phyloP scores from a whole-genome alignment of 805 yeast genomes.

The Vanderwaltozyma yarrowii region DNA sequence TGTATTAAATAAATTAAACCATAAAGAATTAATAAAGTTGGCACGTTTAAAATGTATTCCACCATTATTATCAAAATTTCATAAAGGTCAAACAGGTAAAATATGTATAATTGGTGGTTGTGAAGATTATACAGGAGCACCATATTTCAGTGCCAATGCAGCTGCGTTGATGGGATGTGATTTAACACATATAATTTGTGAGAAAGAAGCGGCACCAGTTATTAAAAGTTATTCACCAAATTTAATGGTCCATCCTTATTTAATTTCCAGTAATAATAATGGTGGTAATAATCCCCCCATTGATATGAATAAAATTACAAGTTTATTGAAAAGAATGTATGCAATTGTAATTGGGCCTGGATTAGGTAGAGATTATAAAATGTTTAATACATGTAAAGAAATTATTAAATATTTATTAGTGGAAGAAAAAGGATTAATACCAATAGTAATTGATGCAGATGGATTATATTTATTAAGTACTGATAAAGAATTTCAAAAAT shows the following conservation, averaged over 20 bases:
- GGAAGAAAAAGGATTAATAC: slow-evolving; percentile 46
- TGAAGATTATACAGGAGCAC: slow-evolving; percentile 96
- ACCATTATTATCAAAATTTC: slow-evolving; percentile 58
- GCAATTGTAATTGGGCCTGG: slow-evolving; percentile 91
- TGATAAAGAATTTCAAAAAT: slow-evolving; percentile 13
- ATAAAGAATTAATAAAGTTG: slow-evolving; percentile 37
- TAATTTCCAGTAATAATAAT: slow-evolving; percentile 32
- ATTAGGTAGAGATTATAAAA: slow-evolving; percentile 67
- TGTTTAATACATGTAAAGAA: slow-evolving; percentile 50
- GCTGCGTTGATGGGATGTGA: slow-evolving; percentile 82
- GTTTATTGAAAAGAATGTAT: slow-evolving; percentile 57
- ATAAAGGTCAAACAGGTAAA: slow-evolving; percentile 94
- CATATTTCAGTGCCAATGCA: slow-evolving; percentile 80
- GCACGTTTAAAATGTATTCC: slow-evolving; percentile 52
- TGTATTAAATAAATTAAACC: slow-evolving; percentile 14
- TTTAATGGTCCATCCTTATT: slow-evolving; percentile 90
- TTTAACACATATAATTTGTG: slow-evolving; percentile 84
- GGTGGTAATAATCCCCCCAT: slow-evolving; percentile 28
- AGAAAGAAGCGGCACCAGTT: slow-evolving; percentile 60
- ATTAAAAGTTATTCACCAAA: slow-evolving; percentile 88
- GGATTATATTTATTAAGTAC: slow-evolving; percentile 57
- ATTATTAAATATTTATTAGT: slow-evolving; percentile 39
- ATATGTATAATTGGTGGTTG: slow-evolving; percentile 87
- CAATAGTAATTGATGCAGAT: slow-evolving; percentile 86
- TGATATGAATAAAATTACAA: slow-evolving; percentile 46